Evolutionary conservation across 139 green algal genomes (phyloP), one percentile per base, ranked within the genome.

Genomic region (Micractinium conductrix): DNA sequence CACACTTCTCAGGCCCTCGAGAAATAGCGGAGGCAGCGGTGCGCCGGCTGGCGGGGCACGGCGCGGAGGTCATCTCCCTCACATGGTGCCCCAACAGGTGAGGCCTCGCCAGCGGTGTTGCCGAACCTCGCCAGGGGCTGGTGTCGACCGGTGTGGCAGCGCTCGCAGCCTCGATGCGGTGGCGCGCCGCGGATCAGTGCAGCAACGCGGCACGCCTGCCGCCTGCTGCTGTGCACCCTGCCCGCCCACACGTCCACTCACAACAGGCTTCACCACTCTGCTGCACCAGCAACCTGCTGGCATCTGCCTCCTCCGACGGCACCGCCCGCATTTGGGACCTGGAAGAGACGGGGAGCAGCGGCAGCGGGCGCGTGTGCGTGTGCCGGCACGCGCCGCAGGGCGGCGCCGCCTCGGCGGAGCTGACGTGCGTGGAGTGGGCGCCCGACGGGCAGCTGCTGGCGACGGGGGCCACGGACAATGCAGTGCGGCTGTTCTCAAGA

Each of bases 361-460:
- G 80, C 45, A 53, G 67, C 45, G 53, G 76, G 30, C 78, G 78
- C 42, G 62, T 74, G 62, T 74, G 42, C 19, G 78, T 83, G 62
- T 83, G 78, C 78, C 40, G 42, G 28, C 69, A 80, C 69, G 19
- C 70, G 28, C 50, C 69, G 38, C 53, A 78, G 74, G 75, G 48
- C 45, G 67, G 67, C 28, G 75, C 33, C 1, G 30, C 48, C 0
- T 28, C 45, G 0, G 95, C 95, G 75, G 96, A 99, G 86, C 94
- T 99, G 19, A 98, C 96, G 0, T 97, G 95, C 22, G 84, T 99
- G 44, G 96, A 98, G 84, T 99, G 96, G 96, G 94, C 95, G 78
- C 90, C 84, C 0, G 93, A 97, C 44, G 96, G 95, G 28, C 87
- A 83, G 26, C 80, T 95, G 84, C 92, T 99, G 33, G 96, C 95